Conservation (phyloP, 306 rosid genomes). For the Quillaja saponaria region DNA sequence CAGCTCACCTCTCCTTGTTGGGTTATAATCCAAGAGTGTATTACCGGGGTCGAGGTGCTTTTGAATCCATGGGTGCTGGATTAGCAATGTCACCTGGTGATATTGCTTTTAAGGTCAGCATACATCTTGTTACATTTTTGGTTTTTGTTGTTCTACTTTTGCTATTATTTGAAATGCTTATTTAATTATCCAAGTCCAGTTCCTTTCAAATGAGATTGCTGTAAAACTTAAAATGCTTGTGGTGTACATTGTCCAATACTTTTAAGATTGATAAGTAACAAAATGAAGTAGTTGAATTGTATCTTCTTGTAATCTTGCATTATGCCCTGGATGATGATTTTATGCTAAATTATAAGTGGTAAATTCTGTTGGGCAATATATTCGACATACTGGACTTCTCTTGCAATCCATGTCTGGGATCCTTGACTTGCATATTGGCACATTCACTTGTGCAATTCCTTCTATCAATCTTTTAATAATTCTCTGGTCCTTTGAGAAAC, state of each 20-base stretch:
- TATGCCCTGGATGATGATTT: not conserved
- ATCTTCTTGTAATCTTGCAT: not conserved
- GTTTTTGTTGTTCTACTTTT: too few relatives aligned
- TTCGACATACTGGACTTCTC: constrained; percentile 4
- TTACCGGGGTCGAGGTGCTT: constrained; percentile 94
- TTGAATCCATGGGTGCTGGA: constrained; percentile 99
- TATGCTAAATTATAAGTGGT: not conserved
- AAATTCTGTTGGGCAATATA: not conserved
- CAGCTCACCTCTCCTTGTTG: constrained; percentile 93
- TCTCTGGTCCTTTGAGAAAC: constrained; percentile 5
- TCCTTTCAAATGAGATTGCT: not conserved
- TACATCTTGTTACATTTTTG: too few relatives aligned
- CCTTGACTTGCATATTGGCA: constrained; percentile 2
- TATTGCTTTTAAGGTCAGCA: constrained; percentile 86
- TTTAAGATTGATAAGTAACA: too few relatives aligned
- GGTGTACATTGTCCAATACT: not conserved
- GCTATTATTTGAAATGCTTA: too few relatives aligned
- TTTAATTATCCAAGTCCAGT: constrained; percentile 12
- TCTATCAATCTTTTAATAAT: not conserved
- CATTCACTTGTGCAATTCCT: not conserved
- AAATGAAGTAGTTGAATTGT: not conserved
- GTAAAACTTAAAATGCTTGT: not conserved
- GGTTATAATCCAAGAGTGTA: constrained; percentile 89
- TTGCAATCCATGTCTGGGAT: not conserved
- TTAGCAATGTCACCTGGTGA: constrained; percentile 98